Percentiles rank a stretch among this genome's conserved stretches.
Conservation (phyloP, 306 rosid genomes). For the Parietaria judaica region DNA sequence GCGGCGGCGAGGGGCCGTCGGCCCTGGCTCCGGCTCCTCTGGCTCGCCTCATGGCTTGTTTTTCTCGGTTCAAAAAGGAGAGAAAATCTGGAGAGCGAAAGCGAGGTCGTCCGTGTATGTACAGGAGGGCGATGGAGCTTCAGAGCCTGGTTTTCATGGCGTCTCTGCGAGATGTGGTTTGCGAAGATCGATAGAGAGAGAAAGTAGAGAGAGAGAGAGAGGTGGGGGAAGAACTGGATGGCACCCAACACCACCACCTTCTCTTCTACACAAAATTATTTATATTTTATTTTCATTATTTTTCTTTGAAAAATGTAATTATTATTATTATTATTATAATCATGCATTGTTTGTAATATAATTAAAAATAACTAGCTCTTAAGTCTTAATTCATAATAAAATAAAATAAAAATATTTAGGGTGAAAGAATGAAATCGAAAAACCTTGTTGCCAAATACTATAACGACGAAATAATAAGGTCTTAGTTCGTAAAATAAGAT, state of each 20-base stretch:
- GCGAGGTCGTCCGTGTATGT: not conserved
- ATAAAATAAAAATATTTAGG: too few species aligned
- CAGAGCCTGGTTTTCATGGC: constrained; percentile 12
- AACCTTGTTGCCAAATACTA: too few species aligned
- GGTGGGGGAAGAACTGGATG: constrained; percentile 32
- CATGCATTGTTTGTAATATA: too few species aligned
- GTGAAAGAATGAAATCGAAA: too few species aligned
- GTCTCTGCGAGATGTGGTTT: not conserved
- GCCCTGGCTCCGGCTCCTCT: constrained; percentile 20
- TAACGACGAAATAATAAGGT: too few species aligned
- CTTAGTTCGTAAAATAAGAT: too few species aligned
- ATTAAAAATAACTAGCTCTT: too few species aligned
- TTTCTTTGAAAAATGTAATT: not conserved
- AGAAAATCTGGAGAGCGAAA: not conserved
- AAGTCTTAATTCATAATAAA: too few species aligned
- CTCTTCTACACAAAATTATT: constrained; percentile 31
- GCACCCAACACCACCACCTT: constrained; percentile 40
- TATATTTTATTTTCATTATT: not conserved
- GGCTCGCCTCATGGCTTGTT: constrained; percentile 42
- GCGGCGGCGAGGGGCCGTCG: constrained; percentile 2
- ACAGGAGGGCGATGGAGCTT: not conserved
- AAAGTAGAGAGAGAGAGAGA: not conserved
- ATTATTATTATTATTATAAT: not conserved
- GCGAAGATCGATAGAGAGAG: not conserved
- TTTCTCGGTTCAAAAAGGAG: not conserved